phyloP scores from a whole-genome alignment of 495 filamentous ascomycete genomes.

The Neurospora sp. region DNA sequence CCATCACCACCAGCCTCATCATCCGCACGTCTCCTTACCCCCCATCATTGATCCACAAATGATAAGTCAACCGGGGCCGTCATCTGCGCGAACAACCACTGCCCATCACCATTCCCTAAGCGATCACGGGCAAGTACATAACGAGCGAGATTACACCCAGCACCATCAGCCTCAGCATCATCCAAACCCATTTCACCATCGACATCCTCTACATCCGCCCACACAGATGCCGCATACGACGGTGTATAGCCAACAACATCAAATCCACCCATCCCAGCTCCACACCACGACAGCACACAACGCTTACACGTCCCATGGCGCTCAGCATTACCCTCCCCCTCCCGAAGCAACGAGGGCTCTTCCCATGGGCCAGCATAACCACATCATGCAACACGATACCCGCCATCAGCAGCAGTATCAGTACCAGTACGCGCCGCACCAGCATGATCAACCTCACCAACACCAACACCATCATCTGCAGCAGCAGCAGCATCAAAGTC shows the following conservation, averaged over 20 bases:
- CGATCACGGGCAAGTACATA: conserved; percentile 10
- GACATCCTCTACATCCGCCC: conserved; percentile 10
- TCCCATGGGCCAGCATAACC: conserved; percentile 33
- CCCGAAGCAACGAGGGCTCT: conserved; percentile 13
- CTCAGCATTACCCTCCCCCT: background rate
- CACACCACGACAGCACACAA: conserved; percentile 21
- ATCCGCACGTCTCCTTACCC: conserved; percentile 15
- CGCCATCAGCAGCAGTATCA: conserved; percentile 5
- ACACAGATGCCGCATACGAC: conserved; percentile 2
- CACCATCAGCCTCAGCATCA: conserved; percentile 11
- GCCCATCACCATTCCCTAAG: conserved; percentile 2
- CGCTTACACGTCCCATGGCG: conserved; percentile 30
- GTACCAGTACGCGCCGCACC: conserved; percentile 7
- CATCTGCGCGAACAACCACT: conserved; percentile 7
- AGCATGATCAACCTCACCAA: conserved; percentile 7
- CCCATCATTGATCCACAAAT: conserved; percentile 38
- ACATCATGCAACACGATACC: conserved; percentile 17
- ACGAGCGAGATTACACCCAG: conserved; percentile 5
- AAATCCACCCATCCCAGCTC: conserved; percentile 14
- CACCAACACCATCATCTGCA: conserved; percentile 5
- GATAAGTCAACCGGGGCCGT: conserved; percentile 28
- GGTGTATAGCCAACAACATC: conserved; percentile 5
- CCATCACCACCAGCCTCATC: conserved; percentile 10
- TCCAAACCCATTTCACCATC: conserved; percentile 5
- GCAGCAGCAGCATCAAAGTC: background rate